Percentiles rank a stretch among this genome's conserved stretches.
phyloP scores from a whole-genome alignment of 1,139 yeast genomes.

The Yamadazyma aaseri region DNA sequence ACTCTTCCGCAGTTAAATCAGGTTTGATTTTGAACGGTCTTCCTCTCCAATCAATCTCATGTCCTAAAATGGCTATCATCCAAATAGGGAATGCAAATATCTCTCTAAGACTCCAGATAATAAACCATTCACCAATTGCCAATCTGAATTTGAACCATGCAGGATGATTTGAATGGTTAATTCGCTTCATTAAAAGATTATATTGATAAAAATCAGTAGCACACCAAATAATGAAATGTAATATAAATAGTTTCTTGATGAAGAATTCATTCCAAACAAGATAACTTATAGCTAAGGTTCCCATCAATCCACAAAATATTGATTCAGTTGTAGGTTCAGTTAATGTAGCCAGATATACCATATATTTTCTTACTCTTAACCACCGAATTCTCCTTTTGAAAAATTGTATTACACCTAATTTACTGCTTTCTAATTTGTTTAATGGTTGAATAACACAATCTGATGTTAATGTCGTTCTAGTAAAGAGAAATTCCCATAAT shows the following conservation, averaged over 20 bases:
- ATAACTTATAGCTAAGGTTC: constrained; percentile 57
- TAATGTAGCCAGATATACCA: constrained; percentile 83
- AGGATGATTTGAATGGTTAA: constrained; percentile 21
- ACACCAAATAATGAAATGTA: constrained; percentile 66
- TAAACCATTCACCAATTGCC: constrained; percentile 25
- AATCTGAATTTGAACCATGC: constrained; percentile 25
- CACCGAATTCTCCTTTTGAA: constrained; percentile 72
- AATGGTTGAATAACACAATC: constrained; percentile 83
- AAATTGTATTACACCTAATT: constrained; percentile 52
- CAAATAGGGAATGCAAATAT: constrained; percentile 79
- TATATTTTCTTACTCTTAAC: constrained; percentile 85
- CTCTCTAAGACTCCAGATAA: constrained; percentile 69
- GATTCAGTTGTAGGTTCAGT: constrained; percentile 88
- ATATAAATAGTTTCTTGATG: constrained; percentile 35
- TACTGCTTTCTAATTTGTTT: constrained; percentile 36
- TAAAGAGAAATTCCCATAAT: constrained; percentile 67
- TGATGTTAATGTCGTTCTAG: constrained; percentile 75
- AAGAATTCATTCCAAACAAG: constrained; percentile 38
- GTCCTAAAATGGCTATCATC: constrained; percentile 78
- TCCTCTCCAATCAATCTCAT: constrained; percentile 80
- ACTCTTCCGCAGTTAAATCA: constrained; percentile 76
- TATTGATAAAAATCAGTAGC: constrained; percentile 61
- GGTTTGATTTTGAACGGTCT: constrained; percentile 68
- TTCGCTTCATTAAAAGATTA: constrained; percentile 38
- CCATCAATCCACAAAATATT: constrained; percentile 63